Base-by-base conservation (phyloP, 768 basidiomycete genomes). In the Rhizopogon salebrosus region DNA sequence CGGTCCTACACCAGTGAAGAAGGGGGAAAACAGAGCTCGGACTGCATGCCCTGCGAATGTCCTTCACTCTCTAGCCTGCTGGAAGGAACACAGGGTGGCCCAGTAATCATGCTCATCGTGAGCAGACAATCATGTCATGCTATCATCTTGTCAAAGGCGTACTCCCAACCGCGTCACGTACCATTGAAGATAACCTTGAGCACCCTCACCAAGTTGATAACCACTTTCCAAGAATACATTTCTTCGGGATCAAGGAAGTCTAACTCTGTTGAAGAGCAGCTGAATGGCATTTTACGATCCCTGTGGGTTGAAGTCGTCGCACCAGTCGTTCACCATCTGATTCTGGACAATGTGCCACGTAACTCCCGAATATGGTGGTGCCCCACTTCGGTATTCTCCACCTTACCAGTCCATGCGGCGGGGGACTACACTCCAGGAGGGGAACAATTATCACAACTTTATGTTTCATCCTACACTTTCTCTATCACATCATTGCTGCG, bases 391-490 rank as follows among this genome's bases (percentile, higher is more conserved):
- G 6, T 48, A 6, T 57, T 59, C 27, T 40, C 57, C 18, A 39
- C 51, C 6, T 26, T 59, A 18, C 57, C 57, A 6, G 9, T 57
- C 6, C 58, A 59, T 51, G 56, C 57, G 5, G 52, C 56, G 14
- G 56, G 52, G 20, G 41, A 42, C 13, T 49, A 69, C 53, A 29
- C 41, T 8, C 6, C 2, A 1, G 31, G 16, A 20, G 50, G 54
- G 18, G 20, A 10, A 34, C 38, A 38, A 20, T 6, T 57, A 22
- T 26, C 37, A 3, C 22, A 23, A 14, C 18, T 49, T 14, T 56
- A 41, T 23, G 34, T 58, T 20, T 56, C 56, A 14, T 58, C 57
- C 29, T 58, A 58, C 36, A 58, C 56, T 6, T 52, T 55, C 11
- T 48, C 49, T 8, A 23, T 58, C 22, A 39, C 48, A 6, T 40